Conservation (phyloP, 208 protist species). For the Trypanosoma boissoni region DNA sequence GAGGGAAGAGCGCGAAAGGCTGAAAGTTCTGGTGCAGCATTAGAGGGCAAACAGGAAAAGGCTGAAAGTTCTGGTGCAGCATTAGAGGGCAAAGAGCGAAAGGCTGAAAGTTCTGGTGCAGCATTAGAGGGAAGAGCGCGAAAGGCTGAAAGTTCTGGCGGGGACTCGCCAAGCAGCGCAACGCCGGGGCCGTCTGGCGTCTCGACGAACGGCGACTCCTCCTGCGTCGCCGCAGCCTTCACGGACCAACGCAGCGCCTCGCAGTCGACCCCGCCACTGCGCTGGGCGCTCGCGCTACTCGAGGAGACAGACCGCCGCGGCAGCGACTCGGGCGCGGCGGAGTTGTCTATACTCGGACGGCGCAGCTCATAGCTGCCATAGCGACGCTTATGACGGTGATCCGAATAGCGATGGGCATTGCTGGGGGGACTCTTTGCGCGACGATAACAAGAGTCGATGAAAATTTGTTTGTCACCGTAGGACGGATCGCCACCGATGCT, state of each 20-base stretch:
- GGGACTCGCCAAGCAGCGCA: too few species aligned
- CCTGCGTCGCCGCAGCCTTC: slow-evolving; percentile 12
- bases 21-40: too few species aligned
- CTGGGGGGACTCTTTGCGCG: neutral
- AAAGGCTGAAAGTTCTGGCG: too few species aligned
- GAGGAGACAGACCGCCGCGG: neutral
- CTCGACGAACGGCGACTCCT: too few species aligned
- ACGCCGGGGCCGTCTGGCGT: too few species aligned
- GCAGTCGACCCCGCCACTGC: slow-evolving; percentile 19
- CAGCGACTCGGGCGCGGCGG: neutral
- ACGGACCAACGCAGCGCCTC: slow-evolving; percentile 25
- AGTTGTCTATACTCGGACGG: neutral
- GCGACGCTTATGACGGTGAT: neutral
- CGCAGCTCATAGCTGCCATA: neutral
- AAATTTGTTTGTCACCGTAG: neutral
- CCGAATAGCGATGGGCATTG: neutral
- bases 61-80: too few species aligned
- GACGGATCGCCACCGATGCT: neutral
- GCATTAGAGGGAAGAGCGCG: too few species aligned
- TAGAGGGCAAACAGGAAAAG: too few species aligned
- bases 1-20: too few species aligned
- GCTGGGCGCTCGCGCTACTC: too few species aligned
- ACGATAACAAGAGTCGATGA: neutral
- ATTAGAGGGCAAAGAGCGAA: too few species aligned
- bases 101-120: too few species aligned